A percentile compares a stretch with the other conserved stretches of the same genome.
Evolutionary conservation across 2,329 filamentous ascomycete genomes (phyloP).

Genomic region (Dendryphion nanum): DNA sequence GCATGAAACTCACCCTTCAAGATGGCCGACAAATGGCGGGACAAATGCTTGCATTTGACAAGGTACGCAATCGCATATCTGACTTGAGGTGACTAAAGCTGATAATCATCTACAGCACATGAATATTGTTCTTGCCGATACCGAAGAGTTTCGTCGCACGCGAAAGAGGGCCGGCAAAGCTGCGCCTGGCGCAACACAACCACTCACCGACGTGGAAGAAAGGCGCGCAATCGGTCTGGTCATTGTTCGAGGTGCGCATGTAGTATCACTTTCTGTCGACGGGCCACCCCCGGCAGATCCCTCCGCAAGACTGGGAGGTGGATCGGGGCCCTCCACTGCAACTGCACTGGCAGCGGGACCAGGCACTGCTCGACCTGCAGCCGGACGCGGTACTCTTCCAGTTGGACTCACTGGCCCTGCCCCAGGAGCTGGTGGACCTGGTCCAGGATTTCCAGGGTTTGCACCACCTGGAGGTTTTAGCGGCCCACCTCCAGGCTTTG

Average conservation of each 20-base stretch:
- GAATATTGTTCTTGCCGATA: constrained; percentile 98
- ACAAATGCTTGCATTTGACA: constrained; percentile 98
- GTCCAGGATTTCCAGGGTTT: constrained; percentile 59
- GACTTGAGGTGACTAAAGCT: background rate
- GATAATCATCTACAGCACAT: constrained; percentile 68
- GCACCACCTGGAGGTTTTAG: constrained; percentile 55
- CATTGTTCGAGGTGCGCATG: constrained; percentile 90
- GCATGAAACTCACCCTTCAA: constrained; percentile 94
- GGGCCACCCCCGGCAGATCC: constrained; percentile 94
- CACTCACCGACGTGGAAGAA: constrained; percentile 83
- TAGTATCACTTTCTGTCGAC: constrained; percentile 92
- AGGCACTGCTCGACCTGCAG: constrained; percentile 86
- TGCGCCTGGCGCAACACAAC: constrained; percentile 62
- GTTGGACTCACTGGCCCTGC: constrained; percentile 86
- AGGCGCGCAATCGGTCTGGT: constrained; percentile 95
- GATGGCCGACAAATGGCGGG: constrained; percentile 96
- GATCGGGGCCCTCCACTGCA: constrained; percentile 62
- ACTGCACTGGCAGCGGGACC: constrained; percentile 70
- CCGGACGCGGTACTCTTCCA: constrained; percentile 79
- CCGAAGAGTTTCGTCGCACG: constrained; percentile 81
- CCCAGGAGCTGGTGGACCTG: constrained; percentile 79
- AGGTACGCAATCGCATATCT: constrained; percentile 54
- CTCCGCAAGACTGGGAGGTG: constrained; percentile 80
- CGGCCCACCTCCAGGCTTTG: constrained; percentile 35
- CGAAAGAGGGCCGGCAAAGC: constrained; percentile 80